phyloP scores from a whole-genome alignment of 1,284 basidiomycete genomes.

The Paramarasmius palmivorus region DNA sequence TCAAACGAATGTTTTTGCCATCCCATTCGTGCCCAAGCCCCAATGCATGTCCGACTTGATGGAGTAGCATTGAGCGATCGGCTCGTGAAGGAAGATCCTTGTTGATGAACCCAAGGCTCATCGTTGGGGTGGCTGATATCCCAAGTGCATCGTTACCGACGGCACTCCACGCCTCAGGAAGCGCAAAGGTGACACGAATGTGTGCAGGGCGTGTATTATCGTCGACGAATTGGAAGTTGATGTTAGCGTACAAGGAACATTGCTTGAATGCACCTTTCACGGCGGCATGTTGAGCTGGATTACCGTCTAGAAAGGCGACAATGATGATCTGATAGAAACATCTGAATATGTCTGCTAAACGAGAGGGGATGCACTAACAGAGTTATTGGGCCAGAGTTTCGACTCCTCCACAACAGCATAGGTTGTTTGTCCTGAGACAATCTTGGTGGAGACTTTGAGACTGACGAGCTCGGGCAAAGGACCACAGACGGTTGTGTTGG shows the following conservation, averaged over 20 bases:
- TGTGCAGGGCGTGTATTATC: not conserved
- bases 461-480: not conserved
- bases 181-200: not conserved
- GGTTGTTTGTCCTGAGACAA: no score
- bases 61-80: not conserved
- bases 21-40: not conserved
- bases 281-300: not conserved
- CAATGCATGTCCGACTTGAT: not conserved
- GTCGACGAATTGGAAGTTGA: not conserved
- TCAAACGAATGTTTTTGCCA: not conserved
- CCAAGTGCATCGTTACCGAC: not conserved
- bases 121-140: not conserved
- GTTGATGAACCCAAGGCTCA: not conserved
- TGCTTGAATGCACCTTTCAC: not conserved
- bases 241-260: not conserved
- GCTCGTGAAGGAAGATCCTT: not conserved
- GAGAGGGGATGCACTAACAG: not conserved
- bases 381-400: not conserved
- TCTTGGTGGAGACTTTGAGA: no score
- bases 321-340: not conserved
- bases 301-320: not conserved
- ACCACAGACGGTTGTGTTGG: not conserved
- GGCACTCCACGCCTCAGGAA: not conserved
- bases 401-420: not conserved
- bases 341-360: no score